Conservation (phyloP, 2,329 filamentous ascomycete genomes). For the Cadophora sp. region DNA sequence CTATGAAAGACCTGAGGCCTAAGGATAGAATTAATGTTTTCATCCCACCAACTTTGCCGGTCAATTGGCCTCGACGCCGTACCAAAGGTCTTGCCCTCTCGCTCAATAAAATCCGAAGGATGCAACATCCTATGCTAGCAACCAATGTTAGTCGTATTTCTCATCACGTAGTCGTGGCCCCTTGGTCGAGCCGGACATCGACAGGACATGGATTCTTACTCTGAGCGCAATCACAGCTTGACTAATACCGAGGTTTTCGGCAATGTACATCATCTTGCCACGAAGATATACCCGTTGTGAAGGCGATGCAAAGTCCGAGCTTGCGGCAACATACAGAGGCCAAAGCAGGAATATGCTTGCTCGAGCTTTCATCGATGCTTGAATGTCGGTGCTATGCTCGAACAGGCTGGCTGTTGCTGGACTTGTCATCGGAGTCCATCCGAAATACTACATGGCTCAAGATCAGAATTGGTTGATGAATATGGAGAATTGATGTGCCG, state of each 20-base stretch:
- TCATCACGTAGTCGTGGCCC: background rate
- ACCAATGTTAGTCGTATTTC: background rate
- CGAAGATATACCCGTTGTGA: conserved; percentile 15
- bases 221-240: conserved; percentile 7
- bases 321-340: conserved; percentile 18
- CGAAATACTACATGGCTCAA: background rate
- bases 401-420: background rate
- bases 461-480: background rate
- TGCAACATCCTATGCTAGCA: background rate
- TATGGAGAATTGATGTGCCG: background rate
- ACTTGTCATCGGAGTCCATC: background rate
- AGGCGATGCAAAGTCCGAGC: conserved; percentile 21
- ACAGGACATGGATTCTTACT: background rate
- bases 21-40: background rate
- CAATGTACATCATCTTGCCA: conserved; percentile 15
- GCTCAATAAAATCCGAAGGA: background rate
- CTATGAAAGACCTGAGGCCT: background rate
- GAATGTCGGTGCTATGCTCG: conserved; percentile 49
- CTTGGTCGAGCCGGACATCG: background rate
- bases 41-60: background rate
- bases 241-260: conserved; percentile 17
- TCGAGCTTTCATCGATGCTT: conserved; percentile 22
- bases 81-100: background rate
- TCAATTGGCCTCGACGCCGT: background rate
- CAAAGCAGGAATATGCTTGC: conserved; percentile 16